A percentile compares a stretch with the other conserved stretches of the same genome.
Evolutionary conservation across 2,329 filamentous ascomycete genomes (phyloP).

Genomic region (Sphaerulina vaccinii): DNA sequence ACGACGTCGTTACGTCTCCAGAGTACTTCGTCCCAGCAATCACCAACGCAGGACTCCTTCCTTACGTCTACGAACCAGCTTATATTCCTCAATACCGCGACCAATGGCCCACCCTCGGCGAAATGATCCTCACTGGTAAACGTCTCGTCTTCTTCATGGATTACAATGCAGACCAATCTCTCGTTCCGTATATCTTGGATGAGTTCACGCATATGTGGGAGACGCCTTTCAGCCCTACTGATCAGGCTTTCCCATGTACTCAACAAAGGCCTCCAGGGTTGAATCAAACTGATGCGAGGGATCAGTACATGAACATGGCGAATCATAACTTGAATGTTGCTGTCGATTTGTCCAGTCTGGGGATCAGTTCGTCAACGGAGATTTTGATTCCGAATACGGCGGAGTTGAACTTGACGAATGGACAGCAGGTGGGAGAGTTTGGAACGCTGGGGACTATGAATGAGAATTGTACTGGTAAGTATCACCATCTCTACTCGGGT

Average conservation of each 20-base stretch:
- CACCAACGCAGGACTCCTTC: conserved; percentile 66
- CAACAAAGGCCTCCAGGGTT: conserved; percentile 73
- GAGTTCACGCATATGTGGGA: conserved; percentile 90
- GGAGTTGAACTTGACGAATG: conserved; percentile 70
- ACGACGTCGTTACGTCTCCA: conserved; percentile 64
- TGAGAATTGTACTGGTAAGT: conserved; percentile 58
- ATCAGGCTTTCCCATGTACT: conserved; percentile 71
- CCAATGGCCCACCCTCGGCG: conserved; percentile 80
- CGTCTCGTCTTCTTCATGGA: conserved; percentile 80
- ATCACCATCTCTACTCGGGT: no score
- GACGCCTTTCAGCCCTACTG: conserved; percentile 75
- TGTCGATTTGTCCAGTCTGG: conserved; percentile 56
- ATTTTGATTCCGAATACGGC: conserved; percentile 72
- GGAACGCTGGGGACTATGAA: conserved; percentile 67
- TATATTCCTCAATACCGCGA: conserved; percentile 67
- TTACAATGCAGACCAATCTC: conserved; percentile 75
- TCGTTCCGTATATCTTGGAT: conserved; percentile 80
- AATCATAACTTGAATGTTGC: conserved; percentile 91
- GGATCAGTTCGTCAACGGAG: conserved; percentile 46
- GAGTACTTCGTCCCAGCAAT: conserved; percentile 67
- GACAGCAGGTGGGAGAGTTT: conserved; percentile 51
- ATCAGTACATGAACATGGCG: conserved; percentile 70
- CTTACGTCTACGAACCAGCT: conserved; percentile 71
- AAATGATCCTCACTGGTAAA: conserved; percentile 67
- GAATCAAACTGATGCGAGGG: conserved; percentile 48